These are phyloP conservation scores for Cucurbita pepo DNA, from an alignment of 306 rosid species.

Conservation along the genomic window DNA sequence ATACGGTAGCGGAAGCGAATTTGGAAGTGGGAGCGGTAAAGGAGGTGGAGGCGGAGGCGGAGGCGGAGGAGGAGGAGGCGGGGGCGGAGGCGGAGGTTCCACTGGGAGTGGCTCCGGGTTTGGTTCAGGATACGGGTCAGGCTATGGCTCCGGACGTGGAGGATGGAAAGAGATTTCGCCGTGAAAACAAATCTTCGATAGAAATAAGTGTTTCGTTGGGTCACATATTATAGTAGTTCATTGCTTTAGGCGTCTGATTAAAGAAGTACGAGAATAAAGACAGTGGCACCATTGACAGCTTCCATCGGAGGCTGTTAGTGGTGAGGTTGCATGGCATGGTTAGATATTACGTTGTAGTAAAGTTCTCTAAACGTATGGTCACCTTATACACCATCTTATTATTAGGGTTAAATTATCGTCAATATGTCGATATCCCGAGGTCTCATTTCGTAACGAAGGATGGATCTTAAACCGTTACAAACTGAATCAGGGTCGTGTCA, in stretches of 20 bases:
- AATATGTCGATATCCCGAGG: too few relatives aligned
- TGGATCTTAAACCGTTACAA: too few relatives aligned
- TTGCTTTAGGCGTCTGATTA: background rate
- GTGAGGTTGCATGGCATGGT: background rate
- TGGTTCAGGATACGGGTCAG: background rate
- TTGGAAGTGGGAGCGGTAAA: background rate
- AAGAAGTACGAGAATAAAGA: background rate
- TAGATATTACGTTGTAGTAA: background rate
- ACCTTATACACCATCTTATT: background rate
- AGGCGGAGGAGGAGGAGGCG: background rate
- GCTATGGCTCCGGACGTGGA: background rate
- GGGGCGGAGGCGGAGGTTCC: background rate
- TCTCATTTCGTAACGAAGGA: too few relatives aligned
- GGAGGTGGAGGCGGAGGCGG: background rate
- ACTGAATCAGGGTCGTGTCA: too few relatives aligned
- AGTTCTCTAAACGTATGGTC: background rate
- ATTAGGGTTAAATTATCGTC: too few relatives aligned
- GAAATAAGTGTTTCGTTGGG: background rate
- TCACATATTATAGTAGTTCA: background rate
- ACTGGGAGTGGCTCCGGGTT: background rate
- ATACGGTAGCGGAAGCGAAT: background rate
- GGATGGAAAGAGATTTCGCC: background rate
- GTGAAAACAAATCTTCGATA: background rate
- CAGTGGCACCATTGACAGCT: background rate
- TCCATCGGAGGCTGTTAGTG: background rate